These are phyloP conservation scores for Glebionis coronaria DNA, from an alignment of 129 eudicot genomes.

Conservation along the genomic window DNA sequence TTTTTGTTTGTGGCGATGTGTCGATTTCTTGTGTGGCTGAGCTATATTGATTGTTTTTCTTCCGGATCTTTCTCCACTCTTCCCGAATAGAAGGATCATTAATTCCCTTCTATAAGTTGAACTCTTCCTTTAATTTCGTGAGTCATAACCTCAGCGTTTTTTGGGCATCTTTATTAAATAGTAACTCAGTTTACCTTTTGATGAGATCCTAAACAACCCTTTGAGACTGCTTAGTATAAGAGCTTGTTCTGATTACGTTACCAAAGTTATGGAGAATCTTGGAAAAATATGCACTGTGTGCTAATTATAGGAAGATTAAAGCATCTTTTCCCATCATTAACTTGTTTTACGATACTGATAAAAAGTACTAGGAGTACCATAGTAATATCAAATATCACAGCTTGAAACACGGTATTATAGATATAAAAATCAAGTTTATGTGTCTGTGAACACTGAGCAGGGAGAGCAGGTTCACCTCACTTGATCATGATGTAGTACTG, in stretches of 20 bases:
- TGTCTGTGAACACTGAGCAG: not conserved
- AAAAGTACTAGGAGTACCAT: no score
- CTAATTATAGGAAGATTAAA: conserved; percentile 9
- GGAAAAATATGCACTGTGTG: not conserved
- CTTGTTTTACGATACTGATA: not conserved
- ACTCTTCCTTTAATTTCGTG: not conserved
- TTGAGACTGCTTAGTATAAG: not conserved
- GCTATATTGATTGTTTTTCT: conserved; percentile 20
- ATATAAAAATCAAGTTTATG: not conserved
- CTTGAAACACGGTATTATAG: no score
- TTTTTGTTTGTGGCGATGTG: conserved; percentile 30
- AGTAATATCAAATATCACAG: no score
- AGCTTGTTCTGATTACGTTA: not conserved
- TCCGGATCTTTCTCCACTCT: conserved; percentile 17
- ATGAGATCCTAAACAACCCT: conserved; percentile 18
- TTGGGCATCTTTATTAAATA: not conserved
- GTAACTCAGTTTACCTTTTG: conserved; percentile 3
- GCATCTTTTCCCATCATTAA: not conserved
- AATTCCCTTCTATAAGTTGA: conserved; percentile 1
- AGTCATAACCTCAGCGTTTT: not conserved
- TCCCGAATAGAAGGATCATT: conserved; percentile 9
- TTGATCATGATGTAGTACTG: not conserved
- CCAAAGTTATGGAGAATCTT: conserved; percentile 2
- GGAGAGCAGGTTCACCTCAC: not conserved
- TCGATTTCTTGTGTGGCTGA: conserved; percentile 23